Conservation (phyloP, 1,139 yeast species). For the Pichia cactophila region DNA sequence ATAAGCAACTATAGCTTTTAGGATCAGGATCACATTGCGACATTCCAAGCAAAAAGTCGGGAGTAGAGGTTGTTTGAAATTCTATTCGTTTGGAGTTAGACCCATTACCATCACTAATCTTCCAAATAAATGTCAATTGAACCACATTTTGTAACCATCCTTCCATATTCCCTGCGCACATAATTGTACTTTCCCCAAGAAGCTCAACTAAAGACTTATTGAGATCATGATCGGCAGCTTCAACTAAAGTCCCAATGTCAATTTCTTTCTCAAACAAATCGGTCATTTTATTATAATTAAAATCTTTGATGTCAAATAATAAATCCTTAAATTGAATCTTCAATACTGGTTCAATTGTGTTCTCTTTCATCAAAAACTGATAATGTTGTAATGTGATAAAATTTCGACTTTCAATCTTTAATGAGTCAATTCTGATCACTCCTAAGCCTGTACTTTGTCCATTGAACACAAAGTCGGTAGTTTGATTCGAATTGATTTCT, state of each 20-base stretch:
- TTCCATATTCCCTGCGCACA: conserved; percentile 5
- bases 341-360: neutral
- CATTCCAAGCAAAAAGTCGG: conserved; percentile 8
- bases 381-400: conserved; percentile 1
- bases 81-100: neutral
- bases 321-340: conserved; percentile 7
- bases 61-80: conserved; percentile 2
- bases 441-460: conserved; percentile 14
- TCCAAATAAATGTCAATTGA: conserved; percentile 1
- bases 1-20: neutral
- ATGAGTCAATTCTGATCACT: conserved; percentile 11
- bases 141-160: conserved; percentile 5
- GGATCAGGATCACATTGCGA: neutral
- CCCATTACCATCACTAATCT: conserved; percentile 3
- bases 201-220: conserved; percentile 6
- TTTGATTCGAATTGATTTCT: conserved; percentile 4
- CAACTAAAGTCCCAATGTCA: neutral
- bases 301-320: conserved; percentile 11
- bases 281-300: conserved; percentile 3
- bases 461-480: conserved; percentile 13
- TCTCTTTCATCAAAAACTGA: conserved; percentile 1
- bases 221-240: conserved; percentile 5
- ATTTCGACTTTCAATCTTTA: conserved; percentile 5
- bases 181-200: neutral
- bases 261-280: conserved; percentile 3